Evolutionary conservation across 208 protist species (phyloP).

Genomic region (Trypanosoma congolense): DNA sequence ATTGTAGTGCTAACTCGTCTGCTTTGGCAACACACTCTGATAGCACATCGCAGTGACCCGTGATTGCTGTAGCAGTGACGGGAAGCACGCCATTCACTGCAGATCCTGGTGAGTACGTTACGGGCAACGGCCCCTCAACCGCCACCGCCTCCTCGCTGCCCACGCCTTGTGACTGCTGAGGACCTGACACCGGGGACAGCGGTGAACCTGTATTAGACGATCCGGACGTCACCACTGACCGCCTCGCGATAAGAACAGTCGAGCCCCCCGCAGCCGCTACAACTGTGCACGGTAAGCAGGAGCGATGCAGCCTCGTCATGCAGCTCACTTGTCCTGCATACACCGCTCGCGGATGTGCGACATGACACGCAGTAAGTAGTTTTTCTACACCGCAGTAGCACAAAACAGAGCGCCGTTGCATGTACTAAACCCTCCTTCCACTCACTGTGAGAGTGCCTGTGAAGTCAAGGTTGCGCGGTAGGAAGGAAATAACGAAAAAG

Average conservation of each 20-base stretch:
- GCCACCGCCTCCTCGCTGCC: not conserved
- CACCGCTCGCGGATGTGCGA: not conserved
- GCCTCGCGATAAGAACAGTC: not conserved
- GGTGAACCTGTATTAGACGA: not conserved
- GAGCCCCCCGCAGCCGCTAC: not conserved
- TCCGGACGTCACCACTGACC: slow-evolving; percentile 5
- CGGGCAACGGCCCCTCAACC: slow-evolving; percentile 24
- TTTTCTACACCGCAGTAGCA: not conserved
- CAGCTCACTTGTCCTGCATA: not conserved
- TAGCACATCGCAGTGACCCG: slow-evolving; percentile 71
- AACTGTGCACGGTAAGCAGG: not conserved
- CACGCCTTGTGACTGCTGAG: not conserved
- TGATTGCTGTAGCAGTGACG: slow-evolving; percentile 65
- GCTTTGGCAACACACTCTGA: slow-evolving; percentile 79
- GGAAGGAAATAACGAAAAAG: too few species aligned
- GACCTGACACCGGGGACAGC: slow-evolving; percentile 1
- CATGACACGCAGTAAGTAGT: not conserved
- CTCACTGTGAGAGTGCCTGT: not conserved
- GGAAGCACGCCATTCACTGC: slow-evolving; percentile 37
- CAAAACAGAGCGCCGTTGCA: slow-evolving; percentile 7
- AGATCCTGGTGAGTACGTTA: slow-evolving; percentile 75
- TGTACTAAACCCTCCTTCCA: not conserved
- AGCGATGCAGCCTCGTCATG: not conserved
- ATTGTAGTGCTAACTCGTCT: slow-evolving; percentile 74
- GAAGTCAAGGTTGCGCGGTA: too few species aligned